These are phyloP conservation scores for Thecaphora frezii DNA, from an alignment of 1,284 basidiomycete genomes.

Conservation along the genomic window DNA sequence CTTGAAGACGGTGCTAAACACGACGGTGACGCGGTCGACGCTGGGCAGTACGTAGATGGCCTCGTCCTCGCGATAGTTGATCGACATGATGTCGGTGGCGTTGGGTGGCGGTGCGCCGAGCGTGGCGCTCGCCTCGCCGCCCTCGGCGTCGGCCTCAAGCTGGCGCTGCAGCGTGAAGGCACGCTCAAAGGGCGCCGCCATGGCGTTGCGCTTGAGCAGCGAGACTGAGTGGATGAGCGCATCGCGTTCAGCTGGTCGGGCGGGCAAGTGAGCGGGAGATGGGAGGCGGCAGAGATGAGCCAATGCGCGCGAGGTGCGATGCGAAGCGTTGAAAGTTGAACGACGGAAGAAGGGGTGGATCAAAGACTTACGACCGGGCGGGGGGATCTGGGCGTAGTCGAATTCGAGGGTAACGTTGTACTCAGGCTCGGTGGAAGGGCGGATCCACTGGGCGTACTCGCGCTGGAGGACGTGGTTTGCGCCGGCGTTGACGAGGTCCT, in stretches of 20 bases:
- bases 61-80: constrained; percentile 90
- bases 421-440: constrained; percentile 70
- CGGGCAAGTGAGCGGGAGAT: neutral
- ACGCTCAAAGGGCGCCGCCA: constrained; percentile 90
- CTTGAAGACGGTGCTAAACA: constrained; percentile 94
- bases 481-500: constrained; percentile 84
- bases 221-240: constrained; percentile 79
- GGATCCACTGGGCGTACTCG: constrained; percentile 78
- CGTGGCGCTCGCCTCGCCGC: constrained; percentile 5
- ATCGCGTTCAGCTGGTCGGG: constrained; percentile 38
- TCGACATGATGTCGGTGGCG: constrained; percentile 78
- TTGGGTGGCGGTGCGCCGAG: constrained; percentile 59
- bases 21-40: constrained; percentile 92
- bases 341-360: no score
- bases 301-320: neutral
- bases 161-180: constrained; percentile 85
- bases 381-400: constrained; percentile 81
- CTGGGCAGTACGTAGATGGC: constrained; percentile 93
- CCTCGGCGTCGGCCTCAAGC: constrained; percentile 70
- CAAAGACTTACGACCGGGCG: constrained; percentile 70
- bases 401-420: constrained; percentile 86
- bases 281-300: neutral
- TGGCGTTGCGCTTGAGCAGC: constrained; percentile 86
- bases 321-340: no score
- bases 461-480: constrained; percentile 77